phyloP scores from a whole-genome alignment of 208 protist genomes.

The Leishmania major region DNA sequence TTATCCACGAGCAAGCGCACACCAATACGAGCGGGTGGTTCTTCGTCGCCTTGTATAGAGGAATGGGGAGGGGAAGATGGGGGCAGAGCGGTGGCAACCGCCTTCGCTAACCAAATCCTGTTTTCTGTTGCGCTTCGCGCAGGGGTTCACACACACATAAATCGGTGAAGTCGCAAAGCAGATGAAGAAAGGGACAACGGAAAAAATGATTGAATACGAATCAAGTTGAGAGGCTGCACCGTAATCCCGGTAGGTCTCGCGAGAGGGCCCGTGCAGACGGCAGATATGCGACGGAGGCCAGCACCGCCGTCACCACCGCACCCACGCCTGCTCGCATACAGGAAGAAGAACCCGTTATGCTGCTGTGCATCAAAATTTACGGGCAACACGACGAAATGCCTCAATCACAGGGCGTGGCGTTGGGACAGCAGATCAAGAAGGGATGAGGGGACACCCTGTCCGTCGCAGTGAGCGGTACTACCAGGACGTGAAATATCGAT shows the following conservation, averaged over 20 bases:
- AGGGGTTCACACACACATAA: background rate
- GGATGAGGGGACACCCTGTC: background rate
- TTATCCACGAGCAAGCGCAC: background rate
- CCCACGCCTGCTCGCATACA: background rate
- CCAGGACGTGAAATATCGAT: background rate
- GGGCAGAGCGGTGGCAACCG: background rate
- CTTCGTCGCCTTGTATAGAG: background rate
- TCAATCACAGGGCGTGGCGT: background rate
- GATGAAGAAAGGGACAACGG: background rate
- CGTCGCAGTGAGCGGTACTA: background rate
- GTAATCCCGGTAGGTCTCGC: background rate
- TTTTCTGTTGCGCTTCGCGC: background rate
- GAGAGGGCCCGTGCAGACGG: background rate
- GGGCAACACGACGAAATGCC: background rate
- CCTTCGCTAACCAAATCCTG: background rate
- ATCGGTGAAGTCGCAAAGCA: background rate
- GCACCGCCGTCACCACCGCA: background rate
- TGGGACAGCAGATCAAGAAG: background rate
- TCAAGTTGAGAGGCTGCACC: background rate
- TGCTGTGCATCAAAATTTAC: background rate
- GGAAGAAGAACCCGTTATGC: background rate
- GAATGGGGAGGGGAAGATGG: background rate
- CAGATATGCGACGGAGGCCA: background rate
- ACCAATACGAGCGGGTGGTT: background rate
- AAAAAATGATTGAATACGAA: background rate